Evolutionary conservation across 257 asterid species (phyloP).

Genomic region (Striga asiatica): DNA sequence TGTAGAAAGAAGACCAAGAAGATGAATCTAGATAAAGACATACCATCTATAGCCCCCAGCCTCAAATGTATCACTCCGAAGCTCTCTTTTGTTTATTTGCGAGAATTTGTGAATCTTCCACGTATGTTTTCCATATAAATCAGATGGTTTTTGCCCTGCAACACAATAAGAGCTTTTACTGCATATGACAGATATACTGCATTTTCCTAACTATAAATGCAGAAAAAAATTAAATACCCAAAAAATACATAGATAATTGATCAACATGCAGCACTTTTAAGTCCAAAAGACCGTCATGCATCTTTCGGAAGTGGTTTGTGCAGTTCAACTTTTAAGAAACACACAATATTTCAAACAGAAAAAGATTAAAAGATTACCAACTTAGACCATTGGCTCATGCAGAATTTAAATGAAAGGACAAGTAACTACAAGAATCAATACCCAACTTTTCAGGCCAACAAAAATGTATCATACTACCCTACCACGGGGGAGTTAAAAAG

Average conservation of each 20-base stretch:
- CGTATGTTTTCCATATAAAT: conserved; percentile 41
- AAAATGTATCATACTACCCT: neutral
- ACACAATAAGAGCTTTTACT: neutral
- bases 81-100: conserved; percentile 51
- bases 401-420: neutral
- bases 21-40: conserved; percentile 1
- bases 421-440: neutral
- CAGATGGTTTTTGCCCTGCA: conserved; percentile 48
- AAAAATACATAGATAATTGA: neutral
- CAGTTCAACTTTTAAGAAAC: neutral
- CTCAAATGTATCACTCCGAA: conserved; percentile 49
- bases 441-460: neutral
- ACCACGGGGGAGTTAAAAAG: neutral
- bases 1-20: conserved; percentile 8
- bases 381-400: neutral
- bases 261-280: neutral
- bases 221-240: neutral
- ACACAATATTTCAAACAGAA: neutral
- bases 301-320: neutral
- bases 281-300: neutral
- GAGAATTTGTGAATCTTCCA: conserved; percentile 56
- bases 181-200: neutral
- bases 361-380: neutral
- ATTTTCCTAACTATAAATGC: neutral
- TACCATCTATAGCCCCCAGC: conserved; percentile 65